Base-by-base conservation (phyloP, 176 grass and related monocot species). In the Tuctoria greenei region DNA sequence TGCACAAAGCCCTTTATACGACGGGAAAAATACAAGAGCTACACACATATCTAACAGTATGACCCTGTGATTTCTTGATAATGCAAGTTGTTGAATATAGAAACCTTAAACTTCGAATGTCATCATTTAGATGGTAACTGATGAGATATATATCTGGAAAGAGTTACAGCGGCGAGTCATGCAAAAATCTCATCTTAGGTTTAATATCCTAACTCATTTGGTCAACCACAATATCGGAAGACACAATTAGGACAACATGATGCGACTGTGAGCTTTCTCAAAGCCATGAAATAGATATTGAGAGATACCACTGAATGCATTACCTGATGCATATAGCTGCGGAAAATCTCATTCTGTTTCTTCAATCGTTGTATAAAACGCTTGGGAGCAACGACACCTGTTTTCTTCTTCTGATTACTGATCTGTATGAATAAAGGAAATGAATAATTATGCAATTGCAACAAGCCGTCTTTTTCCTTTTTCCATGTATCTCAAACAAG, bases 241-340 rank as follows among this genome's bases (percentile, higher is more conserved):
- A 41, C 27, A 57, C 37, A 14, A 74, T 49, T 40, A 43, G 40
- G 43, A 63, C 18, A 14, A 6, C 20, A 37, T 26, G 52, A 27
- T 18, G 9, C 20, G 8, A 76, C 7, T 1, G 4, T 20, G 15
- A 35, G 27, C 34, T 84, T 70, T 0, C 31, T 61, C 34, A 61
- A 61, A 41, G 8, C 7, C 57, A 80, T 8, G 10, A 17, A 67
- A 40, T 36, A 80, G 21, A 61, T 52, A 38, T 63, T 25, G 35
- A 25, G 23, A 73, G 46, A 78, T 12, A 9, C 25, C 18, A 74
- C 24, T 77, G 52, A 64, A 79, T 79, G 38, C 23, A 79, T 87
- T 65, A 98, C 95, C 88, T 98, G 95, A 70, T 98, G 95, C 95
- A 98, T 98, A 86, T 94, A 94, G 77, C 91, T 94, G 80, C 87